Conservation (phyloP, 1,139 yeast species). For the Pichia sp. region DNA sequence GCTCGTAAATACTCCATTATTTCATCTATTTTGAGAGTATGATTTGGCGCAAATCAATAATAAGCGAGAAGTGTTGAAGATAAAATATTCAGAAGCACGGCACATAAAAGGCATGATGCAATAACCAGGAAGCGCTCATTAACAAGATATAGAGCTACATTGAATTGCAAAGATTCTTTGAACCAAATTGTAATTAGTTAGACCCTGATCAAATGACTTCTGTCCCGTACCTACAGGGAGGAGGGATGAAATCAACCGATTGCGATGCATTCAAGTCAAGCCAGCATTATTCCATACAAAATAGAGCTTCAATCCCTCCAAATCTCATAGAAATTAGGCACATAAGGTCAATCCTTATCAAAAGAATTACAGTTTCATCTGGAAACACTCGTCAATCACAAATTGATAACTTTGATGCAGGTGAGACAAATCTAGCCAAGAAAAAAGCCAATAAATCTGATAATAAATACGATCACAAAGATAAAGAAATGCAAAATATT, state of each 20-base stretch:
- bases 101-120: neutral
- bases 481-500: neutral
- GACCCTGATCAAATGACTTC: slow-evolving; percentile 21
- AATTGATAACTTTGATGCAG: neutral
- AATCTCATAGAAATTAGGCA: slow-evolving; percentile 11
- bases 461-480: neutral
- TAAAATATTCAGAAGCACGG: neutral
- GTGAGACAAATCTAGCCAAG: neutral
- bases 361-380: slow-evolving; percentile 13
- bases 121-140: too few relatives aligned
- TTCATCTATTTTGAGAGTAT: too few relatives aligned
- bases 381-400: too few relatives aligned
- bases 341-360: slow-evolving; percentile 23
- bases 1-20: too few relatives aligned
- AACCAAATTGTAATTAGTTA: neutral
- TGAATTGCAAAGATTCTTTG: too few relatives aligned
- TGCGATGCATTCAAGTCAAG: neutral
- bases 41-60: neutral
- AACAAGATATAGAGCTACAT: too few relatives aligned
- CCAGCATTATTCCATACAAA: neutral
- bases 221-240: slow-evolving; percentile 19
- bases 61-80: slow-evolving; percentile 1
- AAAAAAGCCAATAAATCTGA: neutral
- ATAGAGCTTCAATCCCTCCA: slow-evolving; percentile 6
- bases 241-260: neutral